Base-by-base conservation (phyloP, 225 moss, liverwort and hornwort genomes). In the Antitrichia curtipendula region DNA sequence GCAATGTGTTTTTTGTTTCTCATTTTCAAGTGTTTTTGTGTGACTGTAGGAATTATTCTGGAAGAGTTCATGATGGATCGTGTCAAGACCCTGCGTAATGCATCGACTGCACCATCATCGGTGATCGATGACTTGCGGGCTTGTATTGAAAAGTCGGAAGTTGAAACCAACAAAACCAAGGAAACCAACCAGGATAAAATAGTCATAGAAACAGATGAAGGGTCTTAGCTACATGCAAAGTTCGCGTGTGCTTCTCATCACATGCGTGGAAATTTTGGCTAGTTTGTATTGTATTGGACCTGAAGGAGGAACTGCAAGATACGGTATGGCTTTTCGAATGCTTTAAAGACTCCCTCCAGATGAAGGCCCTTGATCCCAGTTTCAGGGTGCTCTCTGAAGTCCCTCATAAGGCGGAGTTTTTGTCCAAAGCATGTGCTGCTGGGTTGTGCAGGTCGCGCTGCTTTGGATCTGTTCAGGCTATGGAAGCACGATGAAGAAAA, bases 51-150 rank as follows among this genome's bases (percentile, higher is more conserved):
- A 38, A 76, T 92, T 80, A 91, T 94, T 57, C 21, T 94, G 83
- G 92, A 94, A 88, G 93, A 94, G 66, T 94, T 92, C 75, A 88
- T 92, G 87, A 76, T 79, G 83, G 93, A 92, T 85, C 88, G 92
- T 58, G 82, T 94, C 43, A 80, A 90, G 83, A 85, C 89, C 61
- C 53, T 92, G 75, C 83, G 86, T 21, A 57, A 43, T 59, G 77
- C 69, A 81, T 57, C 73, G 34, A 86, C 69, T 76, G 77, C 64
- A 61, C 81, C 87, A 50, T 85, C 86, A 32, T 84, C 75, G 5
- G 86, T 69, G 81, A 82, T 89, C 24, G 90, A 89, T 74, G 88
- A 89, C 79, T 86, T 92, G 87, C 82, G 65, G 53, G 82, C 78
- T 84, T 65, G 78, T 78, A 90, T 92, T 21, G 85, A 89, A 28